Base-by-base conservation (phyloP, 352 stramenopile genomes). In the Phytophthora kernoviae region DNA sequence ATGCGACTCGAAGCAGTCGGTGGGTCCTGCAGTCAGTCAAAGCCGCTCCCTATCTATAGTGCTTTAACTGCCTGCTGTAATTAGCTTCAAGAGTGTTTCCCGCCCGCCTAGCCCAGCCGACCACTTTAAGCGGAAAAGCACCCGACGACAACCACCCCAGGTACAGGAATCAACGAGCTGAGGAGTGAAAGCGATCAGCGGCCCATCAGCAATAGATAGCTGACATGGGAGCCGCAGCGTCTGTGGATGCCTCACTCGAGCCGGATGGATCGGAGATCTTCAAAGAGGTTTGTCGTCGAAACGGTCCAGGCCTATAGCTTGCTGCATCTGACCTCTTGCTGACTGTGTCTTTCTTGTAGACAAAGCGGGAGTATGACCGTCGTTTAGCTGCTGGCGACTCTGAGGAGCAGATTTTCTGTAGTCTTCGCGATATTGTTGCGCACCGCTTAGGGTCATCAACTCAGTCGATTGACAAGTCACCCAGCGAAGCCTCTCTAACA, bases 361-460 rank as follows among this genome's bases (percentile, higher is more conserved):
- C 63, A 14, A 72, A 64, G 30, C 26, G 78, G 26, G 75, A 84
- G 40, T 84, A 82, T 26, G 41, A 72, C 3, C 70, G 67, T 27
- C 66, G 70, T 22, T 30, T 65, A 9, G 62, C 62, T 36, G 65
- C 70, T 1, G 73, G 68, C 15, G 65, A 77, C 39, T 73, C 75
- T 11, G 54, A 84, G 22, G 72, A 84, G 20, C 32, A 61, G 45
- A 81, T 84, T 18, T 84, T 82, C 42, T 41, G 46, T 14, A 70
- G 62, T 24, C 62, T 84, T n/a, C 72, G 75, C 3, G 58, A 70
- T 27, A 37, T 79, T 8, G 46, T 84, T 30, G 55, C 65, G 0
- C 47, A 73, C 18, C 41, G 64, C 20, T 24, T 68, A 1, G 63
- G 40, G 20, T 20, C 39, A 18, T 8, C 12, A 14, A 17, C 47